Percentiles rank a stretch among this genome's conserved stretches.
These are phyloP conservation scores for Lactarius evosmus DNA, from an alignment of 768 basidiomycete genomes.

Conservation along the genomic window DNA sequence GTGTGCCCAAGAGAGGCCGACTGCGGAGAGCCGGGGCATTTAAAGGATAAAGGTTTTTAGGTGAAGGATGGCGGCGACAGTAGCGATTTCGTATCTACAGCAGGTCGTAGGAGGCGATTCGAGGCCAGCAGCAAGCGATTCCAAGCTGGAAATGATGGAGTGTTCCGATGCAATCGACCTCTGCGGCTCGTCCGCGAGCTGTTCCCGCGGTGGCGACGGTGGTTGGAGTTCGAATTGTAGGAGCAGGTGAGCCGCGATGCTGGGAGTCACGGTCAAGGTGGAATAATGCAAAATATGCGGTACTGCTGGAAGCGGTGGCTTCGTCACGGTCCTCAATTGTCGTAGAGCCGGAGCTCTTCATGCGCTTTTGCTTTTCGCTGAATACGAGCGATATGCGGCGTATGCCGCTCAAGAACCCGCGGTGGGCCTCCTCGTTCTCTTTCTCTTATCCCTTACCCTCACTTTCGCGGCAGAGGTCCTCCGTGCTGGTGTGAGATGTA, in stretches of 20 bases:
- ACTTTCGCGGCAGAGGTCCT: constrained; percentile 12
- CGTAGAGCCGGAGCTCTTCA: constrained; percentile 48
- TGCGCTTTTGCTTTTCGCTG: constrained; percentile 50
- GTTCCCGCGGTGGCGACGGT: constrained; percentile 44
- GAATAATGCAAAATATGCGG: constrained; percentile 10
- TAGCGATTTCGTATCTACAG: too few relatives aligned
- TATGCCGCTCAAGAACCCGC: constrained; percentile 59
- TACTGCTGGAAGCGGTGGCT: constrained; percentile 25
- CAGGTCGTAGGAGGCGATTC: constrained; percentile 27
- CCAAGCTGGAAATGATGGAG: constrained; percentile 26
- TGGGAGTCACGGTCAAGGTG: constrained; percentile 27
- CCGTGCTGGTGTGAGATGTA: constrained; percentile 21
- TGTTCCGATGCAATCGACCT: constrained; percentile 24
- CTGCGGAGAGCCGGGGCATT: constrained; percentile 37
- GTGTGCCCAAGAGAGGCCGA: constrained; percentile 49
- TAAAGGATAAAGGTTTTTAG: too few relatives aligned
- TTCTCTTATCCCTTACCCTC: constrained; percentile 29
- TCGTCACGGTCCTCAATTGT: constrained; percentile 27
- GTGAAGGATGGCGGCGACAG: too few relatives aligned
- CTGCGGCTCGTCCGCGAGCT: constrained; percentile 22
- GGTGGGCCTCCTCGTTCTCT: constrained; percentile 33
- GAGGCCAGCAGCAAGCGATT: constrained; percentile 18
- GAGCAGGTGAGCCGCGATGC: constrained; percentile 37
- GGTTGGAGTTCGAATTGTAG: constrained; percentile 56
- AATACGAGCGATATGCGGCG: constrained; percentile 59